Evolutionary conservation across 176 grass and related monocot species (phyloP).

Genomic region (Lolium rigidum): DNA sequence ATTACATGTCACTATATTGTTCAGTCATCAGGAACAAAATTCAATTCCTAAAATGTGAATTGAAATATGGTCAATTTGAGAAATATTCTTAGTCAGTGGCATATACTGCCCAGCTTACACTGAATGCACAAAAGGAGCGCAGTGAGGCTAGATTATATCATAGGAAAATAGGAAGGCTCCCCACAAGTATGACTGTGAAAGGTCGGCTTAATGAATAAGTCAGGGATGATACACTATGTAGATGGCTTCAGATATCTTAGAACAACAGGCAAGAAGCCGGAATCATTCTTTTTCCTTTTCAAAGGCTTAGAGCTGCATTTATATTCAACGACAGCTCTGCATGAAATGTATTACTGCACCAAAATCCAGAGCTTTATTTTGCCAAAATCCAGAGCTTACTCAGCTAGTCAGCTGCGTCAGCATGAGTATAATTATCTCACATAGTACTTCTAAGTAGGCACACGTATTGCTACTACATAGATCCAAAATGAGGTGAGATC

Average conservation of each 20-base stretch:
- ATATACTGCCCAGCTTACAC: neutral
- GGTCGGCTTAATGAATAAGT: neutral
- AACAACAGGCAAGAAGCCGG: neutral
- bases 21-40: neutral
- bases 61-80: neutral
- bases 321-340: neutral
- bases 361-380: constrained; percentile 33
- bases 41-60: constrained; percentile 4
- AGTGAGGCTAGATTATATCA: neutral
- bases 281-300: neutral
- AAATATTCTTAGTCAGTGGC: neutral
- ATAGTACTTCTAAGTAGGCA: neutral
- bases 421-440: neutral
- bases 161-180: constrained; percentile 8
- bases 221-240: neutral
- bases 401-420: neutral
- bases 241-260: neutral
- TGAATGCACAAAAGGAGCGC: neutral
- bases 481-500: constrained; percentile 32
- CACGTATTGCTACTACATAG: neutral
- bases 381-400: constrained; percentile 30
- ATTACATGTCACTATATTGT: neutral
- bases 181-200: neutral
- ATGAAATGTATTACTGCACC: constrained; percentile 10
- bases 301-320: neutral